phyloP scores from a whole-genome alignment of 805 yeast species.

The Torulaspora indica region DNA sequence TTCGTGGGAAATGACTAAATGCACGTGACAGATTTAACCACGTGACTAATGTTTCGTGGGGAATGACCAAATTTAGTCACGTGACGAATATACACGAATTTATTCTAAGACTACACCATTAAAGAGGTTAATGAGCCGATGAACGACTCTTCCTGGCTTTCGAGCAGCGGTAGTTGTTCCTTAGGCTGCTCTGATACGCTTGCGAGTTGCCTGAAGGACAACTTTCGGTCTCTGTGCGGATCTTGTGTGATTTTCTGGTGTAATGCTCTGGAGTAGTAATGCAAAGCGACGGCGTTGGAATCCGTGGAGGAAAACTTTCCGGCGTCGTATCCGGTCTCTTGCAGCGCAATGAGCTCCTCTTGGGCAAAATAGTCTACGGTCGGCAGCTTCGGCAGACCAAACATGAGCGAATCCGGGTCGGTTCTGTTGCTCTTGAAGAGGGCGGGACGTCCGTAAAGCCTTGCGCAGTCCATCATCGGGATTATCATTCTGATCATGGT shows the following conservation, averaged over 20 bases:
- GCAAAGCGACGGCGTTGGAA: conserved; percentile 19
- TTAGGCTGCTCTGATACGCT: background rate
- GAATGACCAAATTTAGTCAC: too few species aligned
- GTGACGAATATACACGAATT: background rate
- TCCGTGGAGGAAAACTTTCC: conserved; percentile 13
- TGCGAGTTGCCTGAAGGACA: conserved; percentile 25
- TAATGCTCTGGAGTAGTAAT: conserved; percentile 12
- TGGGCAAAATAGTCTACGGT: conserved; percentile 47
- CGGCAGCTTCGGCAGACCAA: conserved; percentile 73
- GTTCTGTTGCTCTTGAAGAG: conserved; percentile 51
- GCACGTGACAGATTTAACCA: too few species aligned
- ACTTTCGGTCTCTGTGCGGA: conserved; percentile 15
- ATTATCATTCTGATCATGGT: conserved; percentile 62
- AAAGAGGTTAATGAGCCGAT: conserved; percentile 8
- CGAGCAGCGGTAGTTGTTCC: background rate
- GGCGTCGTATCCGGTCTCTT: conserved; percentile 5
- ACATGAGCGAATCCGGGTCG: conserved; percentile 52
- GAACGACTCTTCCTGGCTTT: conserved; percentile 3
- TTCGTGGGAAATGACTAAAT: background rate
- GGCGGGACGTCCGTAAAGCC: conserved; percentile 68
- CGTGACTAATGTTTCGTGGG: too few species aligned
- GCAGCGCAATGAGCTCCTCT: conserved; percentile 18
- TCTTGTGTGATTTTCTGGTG: conserved; percentile 10
- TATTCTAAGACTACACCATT: conserved; percentile 6
- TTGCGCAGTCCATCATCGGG: conserved; percentile 62